Evolutionary conservation across 2,329 filamentous ascomycete species (phyloP), one percentile per base, ranked within the genome.

Genomic region (Hymenoscyphus fructigenus): DNA sequence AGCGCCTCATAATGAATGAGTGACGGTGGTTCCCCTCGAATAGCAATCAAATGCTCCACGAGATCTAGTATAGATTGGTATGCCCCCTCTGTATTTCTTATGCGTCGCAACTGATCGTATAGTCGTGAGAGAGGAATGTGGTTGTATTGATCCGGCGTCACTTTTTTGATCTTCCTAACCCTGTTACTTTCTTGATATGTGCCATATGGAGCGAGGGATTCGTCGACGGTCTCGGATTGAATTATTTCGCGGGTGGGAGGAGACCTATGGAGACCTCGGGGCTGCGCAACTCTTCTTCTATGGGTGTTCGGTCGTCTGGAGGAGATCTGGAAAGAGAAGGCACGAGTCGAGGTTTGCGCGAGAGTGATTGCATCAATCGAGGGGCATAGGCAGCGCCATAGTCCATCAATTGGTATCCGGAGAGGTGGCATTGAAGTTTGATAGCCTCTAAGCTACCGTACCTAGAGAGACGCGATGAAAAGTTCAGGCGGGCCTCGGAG

Each of bases 1-100:
- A 96, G 78, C 15, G 89, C 87, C 70, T 91, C 88, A 76, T 95
- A 97, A 60, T 92, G 78, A 61, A 83, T 79, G 2, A 81, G 72
- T 70, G 84, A 86, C 2, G 86, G 85, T 60, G 76, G 74, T 71
- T 88, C 83, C 1, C 79, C 75, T 17, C 86, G 81, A n/a, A 81
- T 78, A 53, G 76, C 77, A 14, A 93, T 76, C 34, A 93, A 78
- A 65, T 86, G 83, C 57, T 83, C 81, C 15, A 89, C 84, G 7
- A 90, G 68, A 0, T 75, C 75, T 1, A 78, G 74, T 12, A 82
- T 78, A 36, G 77, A 70, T 14, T 72, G 59, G 62, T 79, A 81
- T 9, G 78, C 72, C 0, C 76, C 78, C 57, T 77, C 72, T n/a
- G 72, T 69, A 3, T 76, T 73, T 60, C 77, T 74, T 2, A 80